Evolutionary conservation across 306 rosid genomes (phyloP).

Genomic region (Castanea crenata): DNA sequence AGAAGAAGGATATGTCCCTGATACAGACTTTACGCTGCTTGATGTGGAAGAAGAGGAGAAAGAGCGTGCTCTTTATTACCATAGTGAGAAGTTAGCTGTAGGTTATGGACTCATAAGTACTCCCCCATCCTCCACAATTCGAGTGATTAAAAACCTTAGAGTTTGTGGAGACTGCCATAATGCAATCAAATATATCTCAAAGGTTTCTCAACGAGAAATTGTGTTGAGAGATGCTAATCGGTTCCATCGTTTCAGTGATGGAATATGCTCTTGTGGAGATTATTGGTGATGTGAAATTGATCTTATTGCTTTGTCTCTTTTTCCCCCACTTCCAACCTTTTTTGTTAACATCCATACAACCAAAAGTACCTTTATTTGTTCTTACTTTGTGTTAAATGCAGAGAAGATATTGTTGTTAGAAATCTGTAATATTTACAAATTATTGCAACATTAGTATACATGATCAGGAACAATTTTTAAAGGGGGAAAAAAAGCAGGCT

Average conservation of each 20-base stretch:
- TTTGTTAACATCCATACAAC: not conserved
- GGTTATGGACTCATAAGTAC: constrained; percentile 59
- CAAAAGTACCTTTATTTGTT: not conserved
- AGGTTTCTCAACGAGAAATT: constrained; percentile 55
- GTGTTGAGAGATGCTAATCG: constrained; percentile 77
- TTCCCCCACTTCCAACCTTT: not conserved
- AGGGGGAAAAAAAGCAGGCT: no score
- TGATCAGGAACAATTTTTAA: not conserved
- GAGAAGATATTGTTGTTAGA: not conserved
- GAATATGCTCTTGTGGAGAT: constrained; percentile 56
- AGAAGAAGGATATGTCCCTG: constrained; percentile 70
- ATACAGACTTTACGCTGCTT: constrained; percentile 58
- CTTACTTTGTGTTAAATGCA: not conserved
- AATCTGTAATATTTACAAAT: not conserved
- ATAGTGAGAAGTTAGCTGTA: constrained; percentile 65
- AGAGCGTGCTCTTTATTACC: constrained; percentile 56
- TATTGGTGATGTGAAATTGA: constrained; percentile 42
- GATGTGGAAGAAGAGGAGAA: constrained; percentile 73
- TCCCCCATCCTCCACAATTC: constrained; percentile 44
- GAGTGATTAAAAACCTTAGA: constrained; percentile 70
- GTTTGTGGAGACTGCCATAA: constrained; percentile 82
- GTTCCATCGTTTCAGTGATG: constrained; percentile 63
- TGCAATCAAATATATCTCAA: constrained; percentile 65
- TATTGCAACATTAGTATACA: not conserved
- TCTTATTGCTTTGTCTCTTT: not conserved